Percentiles rank a stretch among this genome's conserved stretches.
phyloP scores from a whole-genome alignment of 2,329 filamentous ascomycete species.

The Stagonosporopsis tanaceti region DNA sequence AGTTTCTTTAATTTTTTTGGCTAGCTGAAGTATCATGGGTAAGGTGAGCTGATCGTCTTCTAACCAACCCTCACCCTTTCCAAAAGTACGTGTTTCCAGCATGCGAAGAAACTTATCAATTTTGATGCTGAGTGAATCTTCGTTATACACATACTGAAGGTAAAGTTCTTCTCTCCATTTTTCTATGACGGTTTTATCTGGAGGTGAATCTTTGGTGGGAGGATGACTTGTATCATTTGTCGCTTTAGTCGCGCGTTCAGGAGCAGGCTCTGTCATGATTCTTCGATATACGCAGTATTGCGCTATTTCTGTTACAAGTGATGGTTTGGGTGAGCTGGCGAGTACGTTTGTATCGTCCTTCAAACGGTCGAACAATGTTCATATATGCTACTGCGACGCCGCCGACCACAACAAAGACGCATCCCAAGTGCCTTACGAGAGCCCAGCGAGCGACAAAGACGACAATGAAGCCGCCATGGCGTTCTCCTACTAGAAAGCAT shows the following conservation, averaged over 20 bases:
- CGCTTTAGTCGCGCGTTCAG: not conserved
- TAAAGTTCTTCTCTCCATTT: not conserved
- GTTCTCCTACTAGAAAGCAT: not conserved
- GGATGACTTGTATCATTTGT: not conserved
- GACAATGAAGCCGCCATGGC: not conserved
- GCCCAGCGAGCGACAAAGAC: not conserved
- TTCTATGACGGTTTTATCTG: not conserved
- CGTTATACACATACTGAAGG: not conserved
- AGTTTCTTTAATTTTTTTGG: too few relatives aligned
- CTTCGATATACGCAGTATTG: not conserved
- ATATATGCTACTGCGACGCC: not conserved
- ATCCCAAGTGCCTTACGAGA: not conserved
- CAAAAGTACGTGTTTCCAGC: not conserved
- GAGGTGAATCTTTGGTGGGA: not conserved
- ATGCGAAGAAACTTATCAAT: not conserved
- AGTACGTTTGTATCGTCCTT: not conserved
- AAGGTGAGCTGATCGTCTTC: not conserved
- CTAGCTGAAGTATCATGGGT: not conserved
- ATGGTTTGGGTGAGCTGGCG: not conserved
- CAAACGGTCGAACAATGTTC: not conserved
- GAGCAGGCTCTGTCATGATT: not conserved
- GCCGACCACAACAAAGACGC: not conserved
- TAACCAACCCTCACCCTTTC: not conserved
- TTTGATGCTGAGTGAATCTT: not conserved
- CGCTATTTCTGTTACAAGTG: not conserved